Evolutionary conservation across 2,329 filamentous ascomycete genomes (phyloP).

Genomic region (Allantophomopsis cytisporea): DNA sequence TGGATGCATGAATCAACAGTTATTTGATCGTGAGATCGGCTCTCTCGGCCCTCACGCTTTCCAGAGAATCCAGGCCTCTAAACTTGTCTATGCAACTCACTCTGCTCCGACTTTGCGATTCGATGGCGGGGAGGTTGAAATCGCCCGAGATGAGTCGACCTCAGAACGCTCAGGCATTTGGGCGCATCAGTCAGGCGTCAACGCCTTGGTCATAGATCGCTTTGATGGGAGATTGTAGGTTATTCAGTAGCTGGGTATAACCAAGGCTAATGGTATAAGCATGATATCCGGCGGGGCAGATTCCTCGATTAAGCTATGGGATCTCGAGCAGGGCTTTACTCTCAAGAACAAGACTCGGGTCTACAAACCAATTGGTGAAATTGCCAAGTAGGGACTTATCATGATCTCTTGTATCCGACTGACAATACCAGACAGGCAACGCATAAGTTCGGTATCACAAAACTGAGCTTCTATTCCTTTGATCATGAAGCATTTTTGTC

Average conservation of each 20-base stretch:
- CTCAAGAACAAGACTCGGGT: slow-evolving; percentile 27
- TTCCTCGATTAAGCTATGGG: slow-evolving; percentile 75
- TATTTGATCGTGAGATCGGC: slow-evolving; percentile 66
- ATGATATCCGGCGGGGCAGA: slow-evolving; percentile 79
- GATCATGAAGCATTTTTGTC: slow-evolving; percentile 65
- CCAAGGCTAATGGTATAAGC: slow-evolving; percentile 23
- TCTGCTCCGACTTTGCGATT: slow-evolving; percentile 56
- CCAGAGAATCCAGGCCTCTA: slow-evolving; percentile 48
- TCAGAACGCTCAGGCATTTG: slow-evolving; percentile 17
- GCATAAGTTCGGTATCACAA: slow-evolving; percentile 62
- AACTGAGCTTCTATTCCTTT: slow-evolving; percentile 67
- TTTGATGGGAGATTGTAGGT: slow-evolving; percentile 65
- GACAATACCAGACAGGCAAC: slow-evolving; percentile 17
- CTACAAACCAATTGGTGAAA: slow-evolving; percentile 38
- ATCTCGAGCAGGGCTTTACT: slow-evolving; percentile 51
- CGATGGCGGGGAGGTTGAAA: slow-evolving; percentile 39
- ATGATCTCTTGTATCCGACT: slow-evolving; percentile 5
- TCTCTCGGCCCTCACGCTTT: slow-evolving; percentile 49
- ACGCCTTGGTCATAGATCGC: slow-evolving; percentile 64
- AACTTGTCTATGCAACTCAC: slow-evolving; percentile 56
- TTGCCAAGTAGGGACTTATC: slow-evolving; percentile 23
- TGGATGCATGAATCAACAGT: slow-evolving; percentile 62
- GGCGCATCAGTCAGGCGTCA: slow-evolving; percentile 71
- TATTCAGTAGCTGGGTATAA: neutral
- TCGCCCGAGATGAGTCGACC: slow-evolving; percentile 5